Evolutionary conservation across 208 protist species (phyloP), one percentile per base, ranked within the genome.

Genomic region (Leishmania tropica): DNA sequence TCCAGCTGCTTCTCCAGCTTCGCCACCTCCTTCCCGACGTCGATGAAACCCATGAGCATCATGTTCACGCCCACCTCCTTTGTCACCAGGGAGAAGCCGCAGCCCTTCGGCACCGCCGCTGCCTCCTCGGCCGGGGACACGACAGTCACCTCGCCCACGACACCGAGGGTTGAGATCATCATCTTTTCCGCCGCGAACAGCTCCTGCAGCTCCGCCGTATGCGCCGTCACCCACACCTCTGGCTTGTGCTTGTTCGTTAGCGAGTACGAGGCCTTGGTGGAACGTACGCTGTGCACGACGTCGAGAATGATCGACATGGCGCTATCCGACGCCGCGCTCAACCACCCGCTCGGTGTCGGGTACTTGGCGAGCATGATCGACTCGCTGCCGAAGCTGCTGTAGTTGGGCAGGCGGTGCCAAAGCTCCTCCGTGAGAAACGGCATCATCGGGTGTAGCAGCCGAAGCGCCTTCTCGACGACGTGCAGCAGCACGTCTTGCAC

Each of bases 371-470:
- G 86, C 95, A 98, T 98, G 83, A 98, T 98, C 17, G 87, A 90
- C 58, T 97, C 81, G 47, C 75, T 87, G 4, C 64, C 82, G 90
- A 88, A 99, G 71, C 80, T 95, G 76, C 65, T 81, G 84, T 92
- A 95, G 86, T 97, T 89, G 17, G 97, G 97, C 76, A 99, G 87
- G 62, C 90, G 94, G 88, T 99, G 99, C 96, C 98, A 99, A 2
- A 99, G 83, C 86, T 99, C 99, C 94, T 99, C 99, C 35, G 99
- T 99, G 51, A 99, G 81, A 85, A 99, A 99, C 40, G 99, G 99
- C 99, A 99, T 99, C 90, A 99, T 99, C 53, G 99, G 99, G 86
- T 99, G 99, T 3, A 99, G 88, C 76, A 99, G 72, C 75, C 98
- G 92, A n/a, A 99, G 90, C 17, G 88, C 96, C 74, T 84, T 83